Conservation (phyloP, 2,329 filamentous ascomycete genomes). For the Hirsutella minnesotensis region DNA sequence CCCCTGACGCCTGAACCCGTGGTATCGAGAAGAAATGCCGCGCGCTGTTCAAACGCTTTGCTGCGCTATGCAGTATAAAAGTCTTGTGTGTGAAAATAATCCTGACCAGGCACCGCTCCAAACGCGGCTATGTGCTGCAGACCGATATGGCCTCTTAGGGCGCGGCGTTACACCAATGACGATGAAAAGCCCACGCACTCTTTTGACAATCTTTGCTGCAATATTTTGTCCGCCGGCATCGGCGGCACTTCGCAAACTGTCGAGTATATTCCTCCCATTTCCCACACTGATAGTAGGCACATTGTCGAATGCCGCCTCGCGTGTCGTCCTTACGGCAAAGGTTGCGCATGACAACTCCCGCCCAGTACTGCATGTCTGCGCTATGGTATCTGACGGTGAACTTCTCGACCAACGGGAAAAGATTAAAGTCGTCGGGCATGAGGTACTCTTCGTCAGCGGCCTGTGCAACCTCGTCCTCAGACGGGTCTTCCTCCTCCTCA, state of each 20-base stretch:
- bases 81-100: constrained; percentile 9
- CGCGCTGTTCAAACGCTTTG: constrained; percentile 28
- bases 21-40: constrained; percentile 33
- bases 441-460: constrained; percentile 79
- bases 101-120: not conserved
- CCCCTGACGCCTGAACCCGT: constrained; percentile 20
- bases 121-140: no score
- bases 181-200: constrained; percentile 94
- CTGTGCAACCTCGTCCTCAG: constrained; percentile 35
- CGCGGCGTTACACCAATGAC: constrained; percentile 90
- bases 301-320: constrained; percentile 87
- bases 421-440: constrained; percentile 90
- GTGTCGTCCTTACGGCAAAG: constrained; percentile 96
- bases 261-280: constrained; percentile 97
- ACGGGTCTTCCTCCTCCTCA: constrained; percentile 51
- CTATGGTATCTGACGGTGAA: constrained; percentile 94
- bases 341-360: constrained; percentile 96
- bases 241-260: constrained; percentile 94
- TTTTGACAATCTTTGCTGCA: constrained; percentile 99
- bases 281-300: constrained; percentile 94
- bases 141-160: constrained; percentile 28
- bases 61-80: constrained; percentile 26
- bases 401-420: constrained; percentile 95
- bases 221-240: constrained; percentile 93
- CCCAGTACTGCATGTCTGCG: constrained; percentile 99